These are phyloP conservation scores for Solanum lignicaule DNA, from an alignment of 257 asterid species.

Conservation along the genomic window DNA sequence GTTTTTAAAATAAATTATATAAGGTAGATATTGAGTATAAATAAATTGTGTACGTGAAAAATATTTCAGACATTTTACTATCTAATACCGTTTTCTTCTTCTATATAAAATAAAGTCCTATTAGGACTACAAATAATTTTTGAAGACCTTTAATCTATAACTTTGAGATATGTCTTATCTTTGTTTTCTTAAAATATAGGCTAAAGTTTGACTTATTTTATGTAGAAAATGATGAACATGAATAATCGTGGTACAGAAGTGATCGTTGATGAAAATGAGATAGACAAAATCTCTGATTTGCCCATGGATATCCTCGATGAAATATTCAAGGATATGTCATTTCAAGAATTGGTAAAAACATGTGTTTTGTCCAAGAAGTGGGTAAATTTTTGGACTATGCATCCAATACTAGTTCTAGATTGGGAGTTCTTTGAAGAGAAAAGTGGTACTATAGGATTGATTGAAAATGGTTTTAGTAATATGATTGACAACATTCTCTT, in stretches of 20 bases:
- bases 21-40: too few relatives aligned
- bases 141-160: neutral
- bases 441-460: neutral
- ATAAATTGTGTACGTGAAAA: neutral
- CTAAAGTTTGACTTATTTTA: neutral
- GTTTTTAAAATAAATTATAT: too few relatives aligned
- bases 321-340: neutral
- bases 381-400: neutral
- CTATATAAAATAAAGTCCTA: neutral
- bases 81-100: neutral
- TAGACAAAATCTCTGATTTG: neutral
- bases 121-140: neutral
- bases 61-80: rapidly evolving
- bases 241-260: neutral
- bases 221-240: neutral
- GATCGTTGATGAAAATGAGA: neutral
- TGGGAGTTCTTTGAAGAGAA: neutral
- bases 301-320: neutral
- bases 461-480: neutral
- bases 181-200: neutral
- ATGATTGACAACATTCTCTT: neutral
- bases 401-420: neutral
- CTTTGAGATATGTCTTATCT: too few relatives aligned
- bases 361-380: neutral
- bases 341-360: neutral